These are phyloP conservation scores for Sphagnum magellanicum DNA, from an alignment of 228 moss, liverwort and hornwort species.

Conservation along the genomic window DNA sequence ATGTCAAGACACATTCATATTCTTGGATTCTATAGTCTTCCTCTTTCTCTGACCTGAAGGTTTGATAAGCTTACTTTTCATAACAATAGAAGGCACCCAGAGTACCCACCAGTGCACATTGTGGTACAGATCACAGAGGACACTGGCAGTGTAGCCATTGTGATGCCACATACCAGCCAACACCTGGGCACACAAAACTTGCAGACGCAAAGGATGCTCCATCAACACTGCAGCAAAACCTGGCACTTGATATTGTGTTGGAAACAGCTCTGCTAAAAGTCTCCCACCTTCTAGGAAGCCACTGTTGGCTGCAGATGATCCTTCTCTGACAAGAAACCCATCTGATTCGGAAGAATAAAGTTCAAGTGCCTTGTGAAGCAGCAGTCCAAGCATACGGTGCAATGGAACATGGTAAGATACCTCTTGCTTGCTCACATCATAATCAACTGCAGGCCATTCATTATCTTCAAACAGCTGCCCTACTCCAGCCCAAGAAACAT, in stretches of 20 bases:
- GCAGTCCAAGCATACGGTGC: slow-evolving; percentile 78
- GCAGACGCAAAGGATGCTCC: slow-evolving; percentile 94
- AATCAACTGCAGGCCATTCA: slow-evolving; percentile 70
- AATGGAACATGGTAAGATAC: slow-evolving; percentile 89
- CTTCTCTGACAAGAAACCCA: slow-evolving; percentile 7
- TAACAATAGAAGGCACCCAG: too few relatives aligned
- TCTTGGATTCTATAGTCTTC: too few relatives aligned
- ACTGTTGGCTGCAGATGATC: not conserved
- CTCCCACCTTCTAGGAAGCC: not conserved
- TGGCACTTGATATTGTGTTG: slow-evolving; percentile 61
- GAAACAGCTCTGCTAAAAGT: slow-evolving; percentile 57
- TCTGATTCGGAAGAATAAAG: slow-evolving; percentile 18
- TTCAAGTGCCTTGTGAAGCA: slow-evolving; percentile 60
- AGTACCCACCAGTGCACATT: slow-evolving; percentile 68
- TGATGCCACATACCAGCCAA: slow-evolving; percentile 96
- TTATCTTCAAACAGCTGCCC: slow-evolving; percentile 40
- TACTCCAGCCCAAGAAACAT: slow-evolving; percentile 24
- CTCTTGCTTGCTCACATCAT: slow-evolving; percentile 86
- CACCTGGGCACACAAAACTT: slow-evolving; percentile 91
- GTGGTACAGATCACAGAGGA: slow-evolving; percentile 72
- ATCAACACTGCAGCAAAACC: slow-evolving; percentile 70
- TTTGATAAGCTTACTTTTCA: too few relatives aligned
- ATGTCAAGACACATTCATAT: too few relatives aligned
- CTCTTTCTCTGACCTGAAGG: too few relatives aligned
- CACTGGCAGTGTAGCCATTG: slow-evolving; percentile 66